These are phyloP conservation scores for Onygenales sp. DNA, from an alignment of 2,329 filamentous ascomycete genomes.

Conservation along the genomic window DNA sequence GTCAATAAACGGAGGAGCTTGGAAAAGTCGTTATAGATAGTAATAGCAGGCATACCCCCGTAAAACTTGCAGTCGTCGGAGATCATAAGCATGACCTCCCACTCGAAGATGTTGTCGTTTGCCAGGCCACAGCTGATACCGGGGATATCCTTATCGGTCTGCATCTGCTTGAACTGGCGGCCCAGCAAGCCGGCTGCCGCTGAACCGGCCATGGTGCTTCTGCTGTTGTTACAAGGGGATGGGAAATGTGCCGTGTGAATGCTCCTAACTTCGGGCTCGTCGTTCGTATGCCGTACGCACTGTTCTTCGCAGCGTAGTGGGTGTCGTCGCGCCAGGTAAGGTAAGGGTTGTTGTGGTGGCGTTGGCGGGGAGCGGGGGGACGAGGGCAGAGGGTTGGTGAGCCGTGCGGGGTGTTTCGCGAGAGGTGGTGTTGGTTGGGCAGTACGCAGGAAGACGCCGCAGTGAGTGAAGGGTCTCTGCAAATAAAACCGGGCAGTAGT, in stretches of 20 bases:
- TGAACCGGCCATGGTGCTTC: constrained; percentile 19
- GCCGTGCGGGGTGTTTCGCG: not conserved
- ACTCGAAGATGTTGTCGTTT: constrained; percentile 80
- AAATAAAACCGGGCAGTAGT: too few relatives aligned
- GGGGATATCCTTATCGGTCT: constrained; percentile 78
- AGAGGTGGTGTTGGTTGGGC: not conserved
- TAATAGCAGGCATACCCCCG: constrained; percentile 53
- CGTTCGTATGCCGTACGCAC: not conserved
- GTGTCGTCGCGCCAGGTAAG: not conserved
- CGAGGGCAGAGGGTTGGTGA: not conserved
- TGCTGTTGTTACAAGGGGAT: not conserved
- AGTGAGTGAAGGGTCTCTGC: not conserved
- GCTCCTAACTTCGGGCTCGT: too few relatives aligned
- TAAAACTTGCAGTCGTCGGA: constrained; percentile 90
- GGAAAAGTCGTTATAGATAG: too few relatives aligned
- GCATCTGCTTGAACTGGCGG: constrained; percentile 90
- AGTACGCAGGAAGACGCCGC: not conserved
- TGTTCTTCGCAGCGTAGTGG: not conserved
- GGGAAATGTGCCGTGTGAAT: not conserved
- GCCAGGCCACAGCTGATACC: constrained; percentile 90
- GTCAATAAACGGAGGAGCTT: not conserved
- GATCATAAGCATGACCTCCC: constrained; percentile 99
- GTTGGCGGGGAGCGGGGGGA: not conserved
- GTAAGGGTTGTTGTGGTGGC: not conserved
- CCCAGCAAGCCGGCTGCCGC: constrained; percentile 65